Evolutionary conservation across 2,329 filamentous ascomycete genomes (phyloP).

Genomic region (Monilinia fructicola): DNA sequence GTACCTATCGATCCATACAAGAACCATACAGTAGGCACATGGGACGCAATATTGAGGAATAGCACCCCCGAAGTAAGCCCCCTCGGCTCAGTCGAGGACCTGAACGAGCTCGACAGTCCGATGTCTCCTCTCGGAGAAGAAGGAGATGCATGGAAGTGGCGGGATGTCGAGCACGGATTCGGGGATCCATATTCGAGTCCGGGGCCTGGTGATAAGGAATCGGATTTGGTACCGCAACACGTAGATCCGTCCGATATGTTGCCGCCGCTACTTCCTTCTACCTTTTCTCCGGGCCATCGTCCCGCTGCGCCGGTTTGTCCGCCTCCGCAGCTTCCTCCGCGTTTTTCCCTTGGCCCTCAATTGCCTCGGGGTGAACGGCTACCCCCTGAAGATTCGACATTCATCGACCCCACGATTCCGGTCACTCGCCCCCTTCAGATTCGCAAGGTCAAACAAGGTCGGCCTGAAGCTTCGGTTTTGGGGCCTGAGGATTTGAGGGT

Average conservation of each 20-base stretch:
- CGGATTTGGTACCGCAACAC: no score
- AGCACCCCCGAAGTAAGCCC: not conserved
- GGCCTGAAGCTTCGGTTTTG: no score
- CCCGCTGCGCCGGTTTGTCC: no score
- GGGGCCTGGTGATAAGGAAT: not conserved
- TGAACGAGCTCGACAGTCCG: not conserved
- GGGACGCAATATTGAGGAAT: not conserved
- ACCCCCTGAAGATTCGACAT: no score
- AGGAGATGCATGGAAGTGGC: not conserved
- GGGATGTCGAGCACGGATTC: not conserved
- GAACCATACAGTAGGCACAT: not conserved
- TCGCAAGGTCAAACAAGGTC: no score
- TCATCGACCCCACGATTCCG: no score
- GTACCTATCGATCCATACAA: not conserved
- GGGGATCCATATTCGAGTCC: not conserved
- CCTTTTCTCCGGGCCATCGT: rapidly evolving
- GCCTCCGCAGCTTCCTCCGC: not conserved
- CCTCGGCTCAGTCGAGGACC: not conserved
- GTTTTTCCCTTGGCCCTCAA: no score
- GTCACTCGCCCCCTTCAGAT: no score
- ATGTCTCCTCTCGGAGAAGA: not conserved
- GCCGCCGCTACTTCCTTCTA: not conserved
- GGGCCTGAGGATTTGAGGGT: no score
- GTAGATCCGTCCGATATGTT: not conserved
- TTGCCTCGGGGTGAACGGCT: no score